Evolutionary conservation across 371 early-diverging fungal genomes (phyloP), one percentile per base, ranked within the genome.

Genomic region (Actinomortierella wolfii): DNA sequence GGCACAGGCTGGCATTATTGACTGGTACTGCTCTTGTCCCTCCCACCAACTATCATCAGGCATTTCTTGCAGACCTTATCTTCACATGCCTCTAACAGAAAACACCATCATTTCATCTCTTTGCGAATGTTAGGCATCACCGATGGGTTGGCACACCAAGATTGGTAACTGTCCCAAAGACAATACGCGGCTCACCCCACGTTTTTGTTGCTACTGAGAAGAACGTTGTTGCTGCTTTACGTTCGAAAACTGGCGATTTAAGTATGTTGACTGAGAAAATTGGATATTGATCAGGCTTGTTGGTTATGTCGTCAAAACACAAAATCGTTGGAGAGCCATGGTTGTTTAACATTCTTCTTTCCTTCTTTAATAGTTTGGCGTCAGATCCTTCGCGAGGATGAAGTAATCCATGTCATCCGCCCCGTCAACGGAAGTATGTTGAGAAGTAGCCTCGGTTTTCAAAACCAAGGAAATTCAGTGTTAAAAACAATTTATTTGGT

Each of bases 141-240:
- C 67, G 67, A 41, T 86, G 86, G 83, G 71, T 87, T 42, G 90
- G 90, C 20, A 79, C 83, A 44, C 79, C 87, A 28, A 62, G 59
- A 39, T 58, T 78, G 62, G 54, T 78, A 13, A 53, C 71, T 17
- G 29, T 74, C 20, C 60, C 54, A 20, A 67, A 69, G 41, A 54
- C 52, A 11, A 41, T 42, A 26, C 59, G 83, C 25, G 78, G 76
- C 54, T 57, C 77, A 20, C 70, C 78, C 17, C 67, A 66, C 1
- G 55, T 90, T 20, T 67, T 76, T 51, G 81, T 88, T 20, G 86
- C 81, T 17, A 85, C 91, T 5, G 81, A 83, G 52, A 83, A 79
- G 49, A 87, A 89, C 58, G 82, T 84, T 4, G 56, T 92, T 23
- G 89, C 90, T 0, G 70, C 83, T 20, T 48, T 92, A 28, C 66